Conservation (phyloP, 2,329 filamentous ascomycete genomes). For the Aureobasidium sp. region DNA sequence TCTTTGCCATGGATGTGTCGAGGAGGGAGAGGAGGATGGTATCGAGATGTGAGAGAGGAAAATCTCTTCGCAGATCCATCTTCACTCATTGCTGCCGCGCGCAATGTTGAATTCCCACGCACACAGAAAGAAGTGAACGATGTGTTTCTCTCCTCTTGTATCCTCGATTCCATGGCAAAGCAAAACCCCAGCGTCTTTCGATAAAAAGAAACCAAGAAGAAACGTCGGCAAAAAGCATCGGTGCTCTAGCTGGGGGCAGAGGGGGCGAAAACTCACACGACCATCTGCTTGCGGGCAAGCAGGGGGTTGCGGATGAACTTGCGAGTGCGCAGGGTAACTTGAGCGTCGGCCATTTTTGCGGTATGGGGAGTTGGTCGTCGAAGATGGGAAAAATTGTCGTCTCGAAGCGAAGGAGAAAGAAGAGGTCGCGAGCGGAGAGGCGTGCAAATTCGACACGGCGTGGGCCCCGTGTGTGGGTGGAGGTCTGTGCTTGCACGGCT, state of each 20-base stretch:
- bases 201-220: too few species aligned
- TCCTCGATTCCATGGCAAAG: conserved; percentile 8
- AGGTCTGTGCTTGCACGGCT: background rate
- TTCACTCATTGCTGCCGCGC: background rate
- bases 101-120: conserved; percentile 11
- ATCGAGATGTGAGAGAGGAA: background rate
- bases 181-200: background rate
- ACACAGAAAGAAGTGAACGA: too few species aligned
- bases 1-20: background rate
- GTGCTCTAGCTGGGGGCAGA: conserved; percentile 4
- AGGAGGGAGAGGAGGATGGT: too few species aligned
- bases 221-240: background rate
- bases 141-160: conserved; percentile 5
- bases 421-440: background rate
- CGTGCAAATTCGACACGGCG: background rate
- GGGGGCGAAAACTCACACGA: conserved; percentile 58
- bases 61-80: background rate
- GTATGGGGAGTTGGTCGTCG: conserved; percentile 21
- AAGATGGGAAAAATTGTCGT: conserved; percentile 13
- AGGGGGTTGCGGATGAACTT: conserved; percentile 99
- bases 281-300: conserved; percentile 98
- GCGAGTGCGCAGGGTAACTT: conserved; percentile 70
- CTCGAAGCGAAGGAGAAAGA: conserved; percentile 5
- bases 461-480: background rate
- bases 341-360: conserved; percentile 78